These are phyloP conservation scores for Cordyceps pruinosa DNA, from an alignment of 2,329 filamentous ascomycete species.

Conservation along the genomic window DNA sequence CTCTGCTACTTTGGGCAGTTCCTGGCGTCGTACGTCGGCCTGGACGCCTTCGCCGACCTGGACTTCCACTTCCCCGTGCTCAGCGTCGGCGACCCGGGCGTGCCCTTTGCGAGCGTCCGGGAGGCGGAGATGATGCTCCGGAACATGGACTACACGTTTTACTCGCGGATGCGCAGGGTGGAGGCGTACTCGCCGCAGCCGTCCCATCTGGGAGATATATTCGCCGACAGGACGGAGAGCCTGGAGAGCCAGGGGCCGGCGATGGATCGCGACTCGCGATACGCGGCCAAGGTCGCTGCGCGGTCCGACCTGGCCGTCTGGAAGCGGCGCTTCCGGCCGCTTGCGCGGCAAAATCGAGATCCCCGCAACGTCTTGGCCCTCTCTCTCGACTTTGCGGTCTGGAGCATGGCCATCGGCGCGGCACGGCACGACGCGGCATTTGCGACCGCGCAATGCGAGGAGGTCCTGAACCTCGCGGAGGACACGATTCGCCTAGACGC, in stretches of 20 bases:
- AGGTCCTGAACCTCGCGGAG: background rate
- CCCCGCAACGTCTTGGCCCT: background rate
- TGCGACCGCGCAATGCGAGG: background rate
- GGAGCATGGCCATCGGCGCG: background rate
- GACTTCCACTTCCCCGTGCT: constrained; percentile 3
- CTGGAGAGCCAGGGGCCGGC: background rate
- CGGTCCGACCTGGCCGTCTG: background rate
- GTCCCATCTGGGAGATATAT: background rate
- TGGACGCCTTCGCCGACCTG: constrained; percentile 14
- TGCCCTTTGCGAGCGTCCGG: constrained; percentile 6
- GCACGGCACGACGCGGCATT: background rate
- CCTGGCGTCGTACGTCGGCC: constrained; percentile 16
- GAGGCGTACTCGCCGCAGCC: constrained; percentile 10
- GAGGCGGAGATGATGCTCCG: constrained; percentile 15
- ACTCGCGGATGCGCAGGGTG: background rate
- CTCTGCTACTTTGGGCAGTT: constrained; percentile 15
- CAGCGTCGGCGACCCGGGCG: background rate
- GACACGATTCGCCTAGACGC: background rate
- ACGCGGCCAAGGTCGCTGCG: background rate
- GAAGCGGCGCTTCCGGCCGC: background rate
- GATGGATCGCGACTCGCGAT: background rate
- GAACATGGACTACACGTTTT: background rate
- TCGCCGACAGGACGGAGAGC: background rate
- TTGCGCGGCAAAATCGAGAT: background rate
- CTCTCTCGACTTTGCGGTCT: background rate